phyloP scores from a whole-genome alignment of 2,329 filamentous ascomycete genomes.

The Lecanicillium sp. region DNA sequence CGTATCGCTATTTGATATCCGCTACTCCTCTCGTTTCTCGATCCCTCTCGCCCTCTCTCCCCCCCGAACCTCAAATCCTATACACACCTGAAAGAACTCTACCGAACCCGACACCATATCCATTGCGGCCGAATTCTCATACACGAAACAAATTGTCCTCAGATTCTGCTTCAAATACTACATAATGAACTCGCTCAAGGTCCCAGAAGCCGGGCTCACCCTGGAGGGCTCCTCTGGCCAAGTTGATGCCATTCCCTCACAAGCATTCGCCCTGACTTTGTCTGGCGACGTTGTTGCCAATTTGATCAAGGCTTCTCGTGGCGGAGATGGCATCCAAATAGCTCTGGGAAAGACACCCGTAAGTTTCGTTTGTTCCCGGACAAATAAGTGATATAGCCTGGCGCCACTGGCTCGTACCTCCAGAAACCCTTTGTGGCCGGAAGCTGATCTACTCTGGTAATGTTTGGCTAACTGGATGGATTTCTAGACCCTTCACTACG shows the following conservation, averaged over 20 bases:
- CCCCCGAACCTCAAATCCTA: no score
- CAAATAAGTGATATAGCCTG: background rate
- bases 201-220: constrained; percentile 49
- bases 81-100: no score
- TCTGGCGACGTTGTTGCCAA: constrained; percentile 50
- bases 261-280: constrained; percentile 51
- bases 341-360: constrained; percentile 51
- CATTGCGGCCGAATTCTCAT: no score
- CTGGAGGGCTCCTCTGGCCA: constrained; percentile 42
- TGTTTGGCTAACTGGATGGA: constrained; percentile 2
- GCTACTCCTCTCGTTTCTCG: no score
- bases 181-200: constrained; percentile 44
- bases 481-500: constrained; percentile 45
- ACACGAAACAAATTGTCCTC: no score
- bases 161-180: background rate
- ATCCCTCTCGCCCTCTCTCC: no score
- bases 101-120: no score
- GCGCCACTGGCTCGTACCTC: background rate
- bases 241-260: constrained; percentile 36
- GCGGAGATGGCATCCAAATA: constrained; percentile 48
- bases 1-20: no score
- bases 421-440: background rate
- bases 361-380: constrained; percentile 27
- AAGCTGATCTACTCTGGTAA: no score
- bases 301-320: constrained; percentile 52